These are phyloP conservation scores for Ilex paraguariensis DNA, from an alignment of 305 asterid genomes.

Conservation along the genomic window DNA sequence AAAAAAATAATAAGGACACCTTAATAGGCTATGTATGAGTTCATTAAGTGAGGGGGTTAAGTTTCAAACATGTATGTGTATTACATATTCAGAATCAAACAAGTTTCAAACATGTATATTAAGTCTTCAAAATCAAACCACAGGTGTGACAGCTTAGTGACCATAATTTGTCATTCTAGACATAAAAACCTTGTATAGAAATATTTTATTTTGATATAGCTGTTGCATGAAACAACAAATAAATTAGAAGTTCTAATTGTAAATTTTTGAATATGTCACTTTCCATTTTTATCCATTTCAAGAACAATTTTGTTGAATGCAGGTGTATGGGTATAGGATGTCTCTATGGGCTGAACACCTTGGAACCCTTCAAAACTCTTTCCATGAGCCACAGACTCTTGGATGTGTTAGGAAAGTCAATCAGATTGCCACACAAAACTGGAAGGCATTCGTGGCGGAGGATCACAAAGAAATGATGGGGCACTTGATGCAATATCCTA, in stretches of 20 bases:
- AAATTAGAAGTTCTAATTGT: too few relatives aligned
- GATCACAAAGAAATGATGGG: constrained; percentile 36
- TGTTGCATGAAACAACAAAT: neutral
- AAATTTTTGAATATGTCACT: neutral
- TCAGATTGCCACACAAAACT: constrained; percentile 41
- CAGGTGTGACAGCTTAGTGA: too few relatives aligned
- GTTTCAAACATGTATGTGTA: too few relatives aligned
- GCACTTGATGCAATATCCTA: constrained; percentile 56
- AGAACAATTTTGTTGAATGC: constrained; percentile 3
- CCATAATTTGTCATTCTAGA: too few relatives aligned
- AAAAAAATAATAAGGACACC: too few relatives aligned
- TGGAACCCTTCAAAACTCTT: constrained; percentile 31
- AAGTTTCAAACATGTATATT: too few relatives aligned
- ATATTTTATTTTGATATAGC: too few relatives aligned
- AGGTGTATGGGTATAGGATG: constrained; percentile 65
- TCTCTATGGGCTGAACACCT: constrained; percentile 67
- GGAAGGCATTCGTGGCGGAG: constrained; percentile 41
- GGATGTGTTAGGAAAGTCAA: constrained; percentile 43
- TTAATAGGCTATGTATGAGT: too few relatives aligned
- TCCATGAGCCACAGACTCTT: constrained; percentile 32
- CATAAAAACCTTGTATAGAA: too few relatives aligned
- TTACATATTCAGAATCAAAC: too few relatives aligned
- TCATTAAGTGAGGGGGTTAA: too few relatives aligned
- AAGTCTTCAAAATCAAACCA: too few relatives aligned
- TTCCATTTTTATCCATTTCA: neutral